phyloP scores from a whole-genome alignment of 176 grass and related monocot genomes.

The Puccinellia tenuiflora region DNA sequence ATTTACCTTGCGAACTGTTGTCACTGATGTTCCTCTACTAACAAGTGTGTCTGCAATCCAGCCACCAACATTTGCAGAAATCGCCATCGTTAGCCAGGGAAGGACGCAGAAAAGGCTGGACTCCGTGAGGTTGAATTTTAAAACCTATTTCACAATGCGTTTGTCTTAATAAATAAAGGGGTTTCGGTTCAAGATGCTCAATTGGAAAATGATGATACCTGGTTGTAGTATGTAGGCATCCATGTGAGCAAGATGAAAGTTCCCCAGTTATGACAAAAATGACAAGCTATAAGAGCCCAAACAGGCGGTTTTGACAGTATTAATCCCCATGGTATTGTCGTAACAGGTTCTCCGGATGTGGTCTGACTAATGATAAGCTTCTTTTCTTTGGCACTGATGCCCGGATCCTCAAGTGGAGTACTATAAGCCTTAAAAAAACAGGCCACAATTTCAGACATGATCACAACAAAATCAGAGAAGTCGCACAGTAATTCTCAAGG shows the following conservation, averaged over 20 bases:
- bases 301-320: constrained; percentile 93
- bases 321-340: constrained; percentile 75
- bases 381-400: constrained; percentile 62
- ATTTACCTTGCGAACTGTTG: constrained; percentile 84
- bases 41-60: constrained; percentile 99
- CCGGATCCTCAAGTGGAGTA: constrained; percentile 88
- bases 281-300: constrained; percentile 91
- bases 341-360: constrained; percentile 63
- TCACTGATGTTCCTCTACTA: constrained; percentile 89
- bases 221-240: constrained; percentile 99
- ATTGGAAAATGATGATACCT: constrained; percentile 38
- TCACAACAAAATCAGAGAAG: not conserved
- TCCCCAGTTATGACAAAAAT: constrained; percentile 98
- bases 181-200: not conserved
- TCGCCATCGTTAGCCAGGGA: constrained; percentile 90
- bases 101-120: constrained; percentile 87
- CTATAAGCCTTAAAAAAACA: constrained; percentile 68
- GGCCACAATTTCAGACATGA: constrained; percentile 1
- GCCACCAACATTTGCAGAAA: constrained; percentile 94
- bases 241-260: constrained; percentile 99
- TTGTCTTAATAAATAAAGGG: not conserved
- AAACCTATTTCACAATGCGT: constrained; percentile 54
- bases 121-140: constrained; percentile 97
- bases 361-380: constrained; percentile 61
- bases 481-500: constrained; percentile 14